Evolutionary conservation across 2,329 filamentous ascomycete genomes (phyloP), one percentile per base, ranked within the genome.

Genomic region (Lachnellula occidentalis): DNA sequence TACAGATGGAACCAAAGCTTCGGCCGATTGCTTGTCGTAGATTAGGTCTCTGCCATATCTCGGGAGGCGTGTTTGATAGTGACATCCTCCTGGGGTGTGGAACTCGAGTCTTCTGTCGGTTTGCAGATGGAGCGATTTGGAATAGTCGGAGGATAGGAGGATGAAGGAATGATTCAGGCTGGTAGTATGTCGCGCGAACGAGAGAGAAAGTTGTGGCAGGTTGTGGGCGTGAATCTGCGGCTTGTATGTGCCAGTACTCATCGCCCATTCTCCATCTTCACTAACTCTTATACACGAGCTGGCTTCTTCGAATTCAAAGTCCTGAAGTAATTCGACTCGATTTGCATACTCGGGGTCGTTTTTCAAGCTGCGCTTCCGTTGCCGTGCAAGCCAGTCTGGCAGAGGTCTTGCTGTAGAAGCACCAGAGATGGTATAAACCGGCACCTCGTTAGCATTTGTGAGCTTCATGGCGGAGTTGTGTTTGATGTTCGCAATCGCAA

Each of bases 231-330:
- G 94, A 56, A 97, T 95, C 70, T 95, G 90, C 1, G 88, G 76
- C 71, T 78, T 82, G 71, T 83, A 86, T 51, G 82, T 86, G 75
- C 90, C 91, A 50, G 92, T 95, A 66, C 89, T 95, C 89, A 96
- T 94, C 41, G 94, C 84, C 92, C 94, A 99, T 69, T 97, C 87
- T 48, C 92, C 92, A 81, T 99, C 94, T 55, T 96, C 92, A 65
- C 90, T 96, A 59, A 94, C 83, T 48, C 90, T 83, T 59, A 99
- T 83, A 69, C 92, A 96, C 63, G 86, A 83, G 69, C 91, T 96
- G 41, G 95, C 92, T 73, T 96, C 92, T 66, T 96, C 92, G 66
- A 99, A 97, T 68, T 95, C 92, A 71, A 99, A 99, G 69, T 99
- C 94, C 67, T 99, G 94, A 37, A 99, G 80, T 54, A 99, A 78